These are phyloP conservation scores for Fraxinus sp. DNA, from an alignment of 305 asterid species.

Conservation along the genomic window DNA sequence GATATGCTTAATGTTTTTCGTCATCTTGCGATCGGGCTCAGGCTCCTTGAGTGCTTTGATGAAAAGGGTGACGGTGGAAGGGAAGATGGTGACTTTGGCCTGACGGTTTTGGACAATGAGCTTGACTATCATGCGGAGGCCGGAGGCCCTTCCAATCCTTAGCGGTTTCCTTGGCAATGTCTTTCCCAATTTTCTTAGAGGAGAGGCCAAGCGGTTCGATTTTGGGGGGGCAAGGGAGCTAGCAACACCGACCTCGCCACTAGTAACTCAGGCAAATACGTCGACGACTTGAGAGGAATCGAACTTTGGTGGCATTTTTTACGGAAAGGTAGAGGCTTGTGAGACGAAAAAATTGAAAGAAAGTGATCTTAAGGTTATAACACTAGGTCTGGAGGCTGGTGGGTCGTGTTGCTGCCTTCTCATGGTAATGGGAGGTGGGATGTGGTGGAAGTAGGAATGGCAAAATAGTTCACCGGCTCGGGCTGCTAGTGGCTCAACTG, in stretches of 20 bases:
- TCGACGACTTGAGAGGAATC: conserved; percentile 43
- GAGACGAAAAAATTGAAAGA: background rate
- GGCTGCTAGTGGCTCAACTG: too few species aligned
- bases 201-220: background rate
- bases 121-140: background rate
- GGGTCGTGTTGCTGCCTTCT: too few species aligned
- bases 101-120: background rate
- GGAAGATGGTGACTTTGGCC: background rate
- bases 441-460: too few species aligned
- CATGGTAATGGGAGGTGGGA: too few species aligned
- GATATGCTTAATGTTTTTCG: conserved; percentile 39
- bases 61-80: conserved; percentile 45
- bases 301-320: conserved; percentile 23
- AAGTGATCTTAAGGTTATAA: background rate
- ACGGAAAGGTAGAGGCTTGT: conserved; percentile 31
- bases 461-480: too few species aligned
- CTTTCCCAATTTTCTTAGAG: background rate
- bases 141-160: background rate
- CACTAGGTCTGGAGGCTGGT: conserved; percentile 19
- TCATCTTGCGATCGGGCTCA: conserved; percentile 45
- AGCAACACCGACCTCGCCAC: conserved; percentile 30
- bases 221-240: background rate
- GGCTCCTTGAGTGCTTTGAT: conserved; percentile 51
- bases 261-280: conserved; percentile 47
- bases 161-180: background rate